Percentiles rank a stretch among this genome's conserved stretches.
phyloP scores from a whole-genome alignment of 495 filamentous ascomycete genomes.

The Penicillium steckii region DNA sequence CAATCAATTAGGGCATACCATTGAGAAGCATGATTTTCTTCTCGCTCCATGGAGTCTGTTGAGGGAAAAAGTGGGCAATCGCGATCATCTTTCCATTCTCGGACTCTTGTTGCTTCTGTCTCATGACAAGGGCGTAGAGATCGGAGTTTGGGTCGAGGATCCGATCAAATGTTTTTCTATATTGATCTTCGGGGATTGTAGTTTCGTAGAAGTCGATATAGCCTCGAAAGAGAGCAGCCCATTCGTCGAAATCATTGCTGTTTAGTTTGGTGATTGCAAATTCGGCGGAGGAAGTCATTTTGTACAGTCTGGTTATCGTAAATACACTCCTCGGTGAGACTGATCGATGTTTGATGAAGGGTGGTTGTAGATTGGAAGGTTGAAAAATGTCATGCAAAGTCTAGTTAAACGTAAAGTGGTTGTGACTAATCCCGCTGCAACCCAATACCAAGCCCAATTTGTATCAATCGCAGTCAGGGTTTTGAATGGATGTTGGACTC shows the following conservation, averaged over 20 bases:
- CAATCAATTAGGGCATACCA: background rate
- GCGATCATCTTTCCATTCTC: slow-evolving; percentile 8
- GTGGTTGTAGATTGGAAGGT: background rate
- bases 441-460: too few relatives aligned
- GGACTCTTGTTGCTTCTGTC: slow-evolving; percentile 2
- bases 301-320: background rate
- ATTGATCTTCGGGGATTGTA: slow-evolving; percentile 9
- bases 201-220: slow-evolving; percentile 12
- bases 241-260: slow-evolving; percentile 8
- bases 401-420: background rate
- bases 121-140: slow-evolving; percentile 7
- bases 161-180: slow-evolving; percentile 8
- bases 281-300: slow-evolving; percentile 5
- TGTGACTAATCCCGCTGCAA: background rate
- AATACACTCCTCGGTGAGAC: background rate
- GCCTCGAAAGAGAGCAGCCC: slow-evolving; percentile 3
- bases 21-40: slow-evolving; percentile 12
- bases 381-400: background rate
- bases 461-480: background rate
- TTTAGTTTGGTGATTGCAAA: slow-evolving; percentile 8
- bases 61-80: slow-evolving; percentile 12
- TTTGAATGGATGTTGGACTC: background rate
- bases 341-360: background rate
- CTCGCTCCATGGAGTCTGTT: slow-evolving; percentile 13
- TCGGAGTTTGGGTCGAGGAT: slow-evolving; percentile 3